Conservation (phyloP, 2,329 filamentous ascomycete genomes). For the Scedosporium boydii region DNA sequence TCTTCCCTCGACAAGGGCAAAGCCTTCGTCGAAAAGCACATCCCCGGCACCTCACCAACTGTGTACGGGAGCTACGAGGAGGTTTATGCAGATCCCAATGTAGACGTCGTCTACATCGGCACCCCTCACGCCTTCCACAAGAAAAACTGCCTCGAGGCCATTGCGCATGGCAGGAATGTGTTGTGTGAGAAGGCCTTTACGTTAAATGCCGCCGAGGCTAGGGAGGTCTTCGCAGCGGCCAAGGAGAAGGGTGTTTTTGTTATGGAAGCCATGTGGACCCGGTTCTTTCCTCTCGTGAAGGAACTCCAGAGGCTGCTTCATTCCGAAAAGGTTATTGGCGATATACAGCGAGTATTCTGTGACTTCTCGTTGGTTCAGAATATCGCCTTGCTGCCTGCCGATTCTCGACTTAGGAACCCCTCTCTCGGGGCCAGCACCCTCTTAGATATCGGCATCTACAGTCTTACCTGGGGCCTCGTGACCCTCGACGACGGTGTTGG, state of each 20-base stretch:
- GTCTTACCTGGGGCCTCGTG: slow-evolving; percentile 25
- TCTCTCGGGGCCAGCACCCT: slow-evolving; percentile 6
- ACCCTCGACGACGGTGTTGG: slow-evolving; percentile 21
- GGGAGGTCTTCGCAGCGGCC: slow-evolving; percentile 28
- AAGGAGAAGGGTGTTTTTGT: slow-evolving; percentile 29
- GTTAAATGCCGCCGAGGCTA: slow-evolving; percentile 27
- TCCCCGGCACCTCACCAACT: slow-evolving; percentile 17
- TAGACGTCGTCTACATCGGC: slow-evolving; percentile 36
- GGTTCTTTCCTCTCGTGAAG: slow-evolving; percentile 28
- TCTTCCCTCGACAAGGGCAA: slow-evolving; percentile 27
- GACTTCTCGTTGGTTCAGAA: slow-evolving; percentile 29
- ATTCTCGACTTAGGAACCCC: slow-evolving; percentile 15
- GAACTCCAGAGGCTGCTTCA: slow-evolving; percentile 25
- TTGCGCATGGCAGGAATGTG: slow-evolving; percentile 30
- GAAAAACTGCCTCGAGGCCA: slow-evolving; percentile 31
- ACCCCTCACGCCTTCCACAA: slow-evolving; percentile 35
- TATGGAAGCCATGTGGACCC: slow-evolving; percentile 37
- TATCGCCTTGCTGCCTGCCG: slow-evolving; percentile 23
- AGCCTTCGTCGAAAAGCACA: slow-evolving; percentile 25
- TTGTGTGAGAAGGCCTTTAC: slow-evolving; percentile 37
- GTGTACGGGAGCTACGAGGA: slow-evolving; percentile 29
- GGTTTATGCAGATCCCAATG: slow-evolving; percentile 27
- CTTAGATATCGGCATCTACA: slow-evolving; percentile 5
- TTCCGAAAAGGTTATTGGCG: slow-evolving; percentile 28
- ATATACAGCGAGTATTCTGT: slow-evolving; percentile 25